A percentile compares a stretch with the other conserved stretches of the same genome.
These are phyloP conservation scores for Zymoseptoria pseudotritici DNA, from an alignment of 2,329 filamentous ascomycete species.

Conservation along the genomic window DNA sequence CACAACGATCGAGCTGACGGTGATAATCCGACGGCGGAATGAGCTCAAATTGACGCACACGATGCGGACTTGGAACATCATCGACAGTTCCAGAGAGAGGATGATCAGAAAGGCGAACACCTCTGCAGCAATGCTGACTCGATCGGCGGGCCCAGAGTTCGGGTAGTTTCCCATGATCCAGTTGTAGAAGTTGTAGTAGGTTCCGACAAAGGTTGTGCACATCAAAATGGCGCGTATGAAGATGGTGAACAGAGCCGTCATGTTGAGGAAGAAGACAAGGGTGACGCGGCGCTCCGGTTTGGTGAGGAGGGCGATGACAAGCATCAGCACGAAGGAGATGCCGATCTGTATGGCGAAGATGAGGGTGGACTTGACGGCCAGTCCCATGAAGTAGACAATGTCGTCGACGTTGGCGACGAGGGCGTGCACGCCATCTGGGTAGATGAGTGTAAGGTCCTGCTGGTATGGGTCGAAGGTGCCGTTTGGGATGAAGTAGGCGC, in stretches of 20 bases:
- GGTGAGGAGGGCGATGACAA: slow-evolving; percentile 61
- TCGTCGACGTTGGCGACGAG: slow-evolving; percentile 36
- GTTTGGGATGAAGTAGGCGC: slow-evolving; percentile 5
- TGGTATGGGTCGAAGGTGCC: slow-evolving; percentile 43
- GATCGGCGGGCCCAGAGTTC: slow-evolving; percentile 9
- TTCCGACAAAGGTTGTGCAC: slow-evolving; percentile 53
- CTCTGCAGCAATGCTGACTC: slow-evolving; percentile 39
- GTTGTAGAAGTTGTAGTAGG: slow-evolving; percentile 48
- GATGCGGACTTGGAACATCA: slow-evolving; percentile 57
- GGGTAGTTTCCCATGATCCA: slow-evolving; percentile 23
- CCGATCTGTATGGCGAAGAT: slow-evolving; percentile 67
- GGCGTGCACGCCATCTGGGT: slow-evolving; percentile 35
- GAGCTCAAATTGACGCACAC: slow-evolving; percentile 46
- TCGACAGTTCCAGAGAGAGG: slow-evolving; percentile 49
- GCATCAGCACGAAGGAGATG: slow-evolving; percentile 56
- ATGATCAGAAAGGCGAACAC: slow-evolving; percentile 48
- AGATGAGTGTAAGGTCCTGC: slow-evolving; percentile 45
- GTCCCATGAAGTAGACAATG: slow-evolving; percentile 41
- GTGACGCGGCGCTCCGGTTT: slow-evolving; percentile 57
- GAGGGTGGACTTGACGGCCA: slow-evolving; percentile 44
- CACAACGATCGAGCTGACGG: slow-evolving; percentile 42
- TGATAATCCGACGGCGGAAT: slow-evolving; percentile 39
- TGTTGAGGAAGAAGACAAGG: slow-evolving; percentile 59
- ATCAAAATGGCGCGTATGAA: slow-evolving; percentile 53
- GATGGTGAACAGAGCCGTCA: slow-evolving; percentile 53